Base-by-base conservation (phyloP, 1,284 basidiomycete species). In the Leccinum colubrinum region DNA sequence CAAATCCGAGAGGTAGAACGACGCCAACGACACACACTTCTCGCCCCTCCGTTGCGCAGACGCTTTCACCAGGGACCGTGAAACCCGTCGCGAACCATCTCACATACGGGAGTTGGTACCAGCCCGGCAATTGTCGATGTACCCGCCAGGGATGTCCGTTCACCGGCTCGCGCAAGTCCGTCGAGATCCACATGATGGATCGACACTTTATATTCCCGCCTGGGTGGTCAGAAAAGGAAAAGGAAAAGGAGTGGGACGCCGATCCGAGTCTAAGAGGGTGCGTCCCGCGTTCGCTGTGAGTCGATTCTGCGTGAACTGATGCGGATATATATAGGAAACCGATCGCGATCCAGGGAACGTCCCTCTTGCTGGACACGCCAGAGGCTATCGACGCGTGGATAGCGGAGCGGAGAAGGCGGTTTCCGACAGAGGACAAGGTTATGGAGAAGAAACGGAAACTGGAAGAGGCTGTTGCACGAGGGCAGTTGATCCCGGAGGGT, bases 131-230 rank as follows among this genome's bases (percentile, higher is more conserved):
- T 62, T 70, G 66, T 64, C 81, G 81, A 60, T 97, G 94, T 75
- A 82, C 83, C 1, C 80, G 89, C 64, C 80, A 80, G 41, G 84
- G 84, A 14, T 97, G 94, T 74, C 72, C 75, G 7, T 97, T 94
- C 70, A 80, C 81, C 30, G 94, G 93, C 25, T 87, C 91, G 6
- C 79, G 81, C 46, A 91, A 91, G 69, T 80, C 86, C 30, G 85
- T 96, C 4, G 88, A 93, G 72, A 81, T 83, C 20, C 95, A 97
- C 72, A 92, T 90, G 84, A 95, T 94, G 86, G 95, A 97, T 72
- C 81, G 94, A 20, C 95, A 96, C 75, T 79, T 96, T 56, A 88
- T 95, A 56, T 95, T 87, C 67, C 90, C 91, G 15, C 81, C 83
- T 51, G 89, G 86, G 20, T 91, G 90, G 85, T 82, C 91, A 20